Base-by-base conservation (phyloP, 2,329 filamentous ascomycete species). In the Parastagonospora nodorum region DNA sequence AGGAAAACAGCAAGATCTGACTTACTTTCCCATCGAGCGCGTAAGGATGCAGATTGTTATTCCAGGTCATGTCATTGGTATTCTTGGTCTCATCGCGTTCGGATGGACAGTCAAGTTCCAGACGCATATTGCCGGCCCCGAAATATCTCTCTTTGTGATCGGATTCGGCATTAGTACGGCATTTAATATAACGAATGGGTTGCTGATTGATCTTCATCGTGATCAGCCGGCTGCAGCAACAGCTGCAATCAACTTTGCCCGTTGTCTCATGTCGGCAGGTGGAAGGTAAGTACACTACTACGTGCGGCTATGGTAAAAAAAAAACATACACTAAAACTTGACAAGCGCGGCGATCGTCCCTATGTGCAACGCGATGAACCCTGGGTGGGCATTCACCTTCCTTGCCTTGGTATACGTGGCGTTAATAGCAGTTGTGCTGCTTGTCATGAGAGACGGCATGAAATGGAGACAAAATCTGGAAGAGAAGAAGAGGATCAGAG, bases 151-250 rank as follows among this genome's bases (percentile, higher is more conserved):
- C 1, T 74, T 75, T 12, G 52, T 86, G 7, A 84, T 84, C 1
- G 75, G 84, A 2, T 74, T 75, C 2, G 79, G 80, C 5, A 74
- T 84, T 10, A 86, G 85, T 3, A 85, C 83, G n/a, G 67, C 68
- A 0, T 72, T 77, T 57, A 74, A 66, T 43, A 72, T 75, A 30
- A 65, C 78, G 7, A 78, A 76, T 44, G 79, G 79, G 0, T 61
- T 84, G 48, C 59, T 79, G 2, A 68, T 78, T 9, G 76, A 79
- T 51, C 47, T 78, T 8, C 75, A 77, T 38, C 72, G 73, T 24
- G 57, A 69, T 14, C 61, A 68, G 14, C 73, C 76, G 1, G 69
- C 73, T 12, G 75, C 75, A 14, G 75, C 74, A 0, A 76, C 74
- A 2, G 75, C 75, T 1, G 74, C 68, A 0, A 59, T 69, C 27